Conservation (phyloP, 768 basidiomycete genomes). For the Suillus clintonianus region DNA sequence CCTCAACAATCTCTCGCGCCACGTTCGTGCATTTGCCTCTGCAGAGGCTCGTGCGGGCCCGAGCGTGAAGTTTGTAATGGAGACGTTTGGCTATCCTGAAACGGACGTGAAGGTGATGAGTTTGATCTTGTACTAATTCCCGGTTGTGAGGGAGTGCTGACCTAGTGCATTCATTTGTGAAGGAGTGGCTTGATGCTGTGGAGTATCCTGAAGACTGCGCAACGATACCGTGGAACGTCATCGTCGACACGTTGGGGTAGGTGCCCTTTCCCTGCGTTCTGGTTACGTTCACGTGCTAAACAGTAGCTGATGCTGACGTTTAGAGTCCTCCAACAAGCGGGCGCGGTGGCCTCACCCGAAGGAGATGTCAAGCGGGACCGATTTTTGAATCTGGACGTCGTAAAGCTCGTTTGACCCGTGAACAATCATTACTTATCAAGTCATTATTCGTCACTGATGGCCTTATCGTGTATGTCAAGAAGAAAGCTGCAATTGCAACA, state of each 20-base stretch:
- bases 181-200: conserved; percentile 86
- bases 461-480: not conserved
- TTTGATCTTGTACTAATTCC: too few relatives aligned
- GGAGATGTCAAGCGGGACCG: conserved; percentile 54
- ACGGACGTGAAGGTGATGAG: conserved; percentile 80
- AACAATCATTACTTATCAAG: not conserved
- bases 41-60: conserved; percentile 53
- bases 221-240: conserved; percentile 62
- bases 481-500: not conserved
- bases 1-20: conserved; percentile 59
- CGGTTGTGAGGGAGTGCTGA: not conserved
- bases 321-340: conserved; percentile 76
- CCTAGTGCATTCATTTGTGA: not conserved
- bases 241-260: conserved; percentile 71
- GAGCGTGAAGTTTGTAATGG: conserved; percentile 75
- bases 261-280: conserved; percentile 19
- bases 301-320: too few relatives aligned
- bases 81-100: conserved; percentile 78
- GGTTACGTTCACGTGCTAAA: conserved; percentile 3
- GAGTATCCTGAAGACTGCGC: conserved; percentile 69
- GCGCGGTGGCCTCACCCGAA: conserved; percentile 57
- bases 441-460: not conserved
- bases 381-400: conserved; percentile 62
- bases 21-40: conserved; percentile 69
- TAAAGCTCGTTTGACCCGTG: conserved; percentile 42